These are phyloP conservation scores for Fusarium zealandicum DNA, from an alignment of 2,329 filamentous ascomycete species.

Conservation along the genomic window DNA sequence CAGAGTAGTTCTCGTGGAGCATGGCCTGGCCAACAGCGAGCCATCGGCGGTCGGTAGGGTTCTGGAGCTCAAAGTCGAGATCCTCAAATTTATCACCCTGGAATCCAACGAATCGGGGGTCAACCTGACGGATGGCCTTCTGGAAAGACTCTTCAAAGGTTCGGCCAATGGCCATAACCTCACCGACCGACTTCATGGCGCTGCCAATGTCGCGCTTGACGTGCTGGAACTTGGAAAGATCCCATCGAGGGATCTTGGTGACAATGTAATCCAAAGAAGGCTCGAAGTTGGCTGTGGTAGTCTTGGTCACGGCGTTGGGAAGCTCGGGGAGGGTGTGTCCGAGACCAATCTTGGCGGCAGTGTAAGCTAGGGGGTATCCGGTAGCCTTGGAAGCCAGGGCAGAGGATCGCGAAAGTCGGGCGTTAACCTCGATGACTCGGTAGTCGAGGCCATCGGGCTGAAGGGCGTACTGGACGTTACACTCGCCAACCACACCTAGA, in stretches of 20 bases:
- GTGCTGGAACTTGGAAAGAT: conserved; percentile 98
- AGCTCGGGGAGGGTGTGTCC: conserved; percentile 95
- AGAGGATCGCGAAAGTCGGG: conserved; percentile 95
- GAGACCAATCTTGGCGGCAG: conserved; percentile 96
- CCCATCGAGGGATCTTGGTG: conserved; percentile 98
- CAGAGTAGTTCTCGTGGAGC: conserved; percentile 94
- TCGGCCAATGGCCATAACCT: conserved; percentile 98
- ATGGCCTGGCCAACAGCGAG: conserved; percentile 97
- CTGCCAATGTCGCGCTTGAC: conserved; percentile 97
- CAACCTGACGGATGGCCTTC: conserved; percentile 97
- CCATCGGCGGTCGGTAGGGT: conserved; percentile 97
- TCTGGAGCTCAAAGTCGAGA: conserved; percentile 86
- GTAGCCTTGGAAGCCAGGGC: conserved; percentile 97
- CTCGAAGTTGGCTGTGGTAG: conserved; percentile 98
- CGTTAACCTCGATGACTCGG: conserved; percentile 98
- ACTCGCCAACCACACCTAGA: conserved; percentile 96
- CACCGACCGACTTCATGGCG: conserved; percentile 98
- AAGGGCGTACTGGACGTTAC: conserved; percentile 97
- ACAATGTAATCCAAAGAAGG: conserved; percentile 97
- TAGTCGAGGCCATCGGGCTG: conserved; percentile 98
- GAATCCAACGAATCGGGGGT: conserved; percentile 90
- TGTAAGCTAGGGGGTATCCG: conserved; percentile 96
- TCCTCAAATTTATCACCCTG: conserved; percentile 95
- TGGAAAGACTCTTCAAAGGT: conserved; percentile 99
- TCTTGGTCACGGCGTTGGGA: conserved; percentile 97